Conservation (phyloP, 768 basidiomycete species). For the Leucogyrophana mollusca region DNA sequence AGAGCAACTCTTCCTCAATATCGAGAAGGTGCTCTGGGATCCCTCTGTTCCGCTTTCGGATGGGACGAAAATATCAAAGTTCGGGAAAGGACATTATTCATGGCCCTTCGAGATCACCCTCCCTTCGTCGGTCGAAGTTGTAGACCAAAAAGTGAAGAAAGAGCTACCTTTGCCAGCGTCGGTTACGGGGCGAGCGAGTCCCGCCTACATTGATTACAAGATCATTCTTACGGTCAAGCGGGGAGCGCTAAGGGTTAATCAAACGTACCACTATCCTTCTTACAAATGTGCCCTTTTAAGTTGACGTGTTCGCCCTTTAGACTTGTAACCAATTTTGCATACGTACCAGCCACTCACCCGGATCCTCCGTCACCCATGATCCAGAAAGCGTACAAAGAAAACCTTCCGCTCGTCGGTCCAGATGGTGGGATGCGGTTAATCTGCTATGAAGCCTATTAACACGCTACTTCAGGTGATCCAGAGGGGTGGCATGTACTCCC, state of each 20-base stretch:
- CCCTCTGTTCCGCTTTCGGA: constrained; percentile 21
- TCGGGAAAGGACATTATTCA: constrained; percentile 42
- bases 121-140: constrained; percentile 40
- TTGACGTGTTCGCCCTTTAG: constrained; percentile 13
- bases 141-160: constrained; percentile 35
- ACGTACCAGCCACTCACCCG: constrained; percentile 31
- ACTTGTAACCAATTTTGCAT: constrained; percentile 31
- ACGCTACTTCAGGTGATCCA: constrained; percentile 27
- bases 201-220: constrained; percentile 57
- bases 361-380: constrained; percentile 35
- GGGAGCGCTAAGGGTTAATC: constrained; percentile 46
- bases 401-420: constrained; percentile 32
- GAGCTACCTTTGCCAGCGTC: constrained; percentile 47
- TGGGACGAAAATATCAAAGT: constrained; percentile 27
- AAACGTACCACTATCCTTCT: constrained; percentile 34
- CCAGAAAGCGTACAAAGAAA: constrained; percentile 34
- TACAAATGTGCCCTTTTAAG: not conserved
- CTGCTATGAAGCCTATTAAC: not conserved
- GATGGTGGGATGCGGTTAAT: constrained; percentile 14
- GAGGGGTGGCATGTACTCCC: constrained; percentile 38
- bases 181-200: constrained; percentile 55
- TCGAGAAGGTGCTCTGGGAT: constrained; percentile 43
- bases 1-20: constrained; percentile 44
- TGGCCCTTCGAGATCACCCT: constrained; percentile 51
- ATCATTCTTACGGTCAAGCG: constrained; percentile 49